Evolutionary conservation across 2,329 filamentous ascomycete species (phyloP), one percentile per base, ranked within the genome.

Genomic region (Fusarium albosuccineum): DNA sequence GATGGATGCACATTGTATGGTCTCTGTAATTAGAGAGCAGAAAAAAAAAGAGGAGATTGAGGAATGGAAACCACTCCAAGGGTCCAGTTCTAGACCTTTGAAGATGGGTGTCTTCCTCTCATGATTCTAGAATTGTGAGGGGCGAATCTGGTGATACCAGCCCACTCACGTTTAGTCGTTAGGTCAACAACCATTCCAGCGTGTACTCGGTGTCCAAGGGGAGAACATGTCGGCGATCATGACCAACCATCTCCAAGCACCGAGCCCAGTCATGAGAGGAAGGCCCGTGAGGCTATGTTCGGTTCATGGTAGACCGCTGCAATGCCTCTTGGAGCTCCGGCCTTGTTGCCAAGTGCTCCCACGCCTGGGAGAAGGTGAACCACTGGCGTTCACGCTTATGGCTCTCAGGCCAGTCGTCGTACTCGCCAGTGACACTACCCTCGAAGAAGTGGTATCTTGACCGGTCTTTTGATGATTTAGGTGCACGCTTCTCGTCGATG

Each of bases 311-410:
- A 76, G 93, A 97, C 74, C 92, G 87, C 75, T 92, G 91, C 65
- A 99, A 84, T 30, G 96, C 96, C 78, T 97, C 92, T 68, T 95
- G 83, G 61, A 99, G 84, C 84, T 98, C 96, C 2, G 95, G 95
- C 59, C 96, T 87, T 64, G 88, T 86, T 70, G 88, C 86, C 73
- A 99, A 83, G 49, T 90, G 89, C 70, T 92, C 89, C 68, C 88
- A 88, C n/a, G 96, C 96, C 78, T 97, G 89, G 51, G 86, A 81
- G 77, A 93, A 97, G 52, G 89, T 91, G 79, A 97, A 93, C 96
- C 96, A 99, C 77, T 91, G 88, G 63, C 96, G 89, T 78, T 91
- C 91, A 74, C 96, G 88, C 85, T 97, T 98, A 80, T 97, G 89
- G 82, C 87, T 91, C 83, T 99, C 96, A 1, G 96, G 96, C 96